These are phyloP conservation scores for Kickxella alabastrina DNA, from an alignment of 192 early-diverging fungal species.

Conservation along the genomic window DNA sequence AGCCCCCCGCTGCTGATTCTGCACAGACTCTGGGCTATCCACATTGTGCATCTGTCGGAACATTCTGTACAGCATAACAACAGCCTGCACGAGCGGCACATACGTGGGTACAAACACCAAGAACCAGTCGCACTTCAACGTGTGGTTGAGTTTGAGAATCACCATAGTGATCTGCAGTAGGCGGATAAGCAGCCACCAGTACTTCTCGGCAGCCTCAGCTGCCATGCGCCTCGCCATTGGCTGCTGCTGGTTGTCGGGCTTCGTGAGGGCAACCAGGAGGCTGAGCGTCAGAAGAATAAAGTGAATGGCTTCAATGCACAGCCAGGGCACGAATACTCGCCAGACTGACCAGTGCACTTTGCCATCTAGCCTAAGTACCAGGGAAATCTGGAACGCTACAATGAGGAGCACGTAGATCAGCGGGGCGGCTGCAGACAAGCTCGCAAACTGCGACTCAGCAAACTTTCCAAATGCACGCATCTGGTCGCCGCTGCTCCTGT, in stretches of 20 bases:
- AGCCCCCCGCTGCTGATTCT: slow-evolving; percentile 37
- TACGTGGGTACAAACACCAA: slow-evolving; percentile 69
- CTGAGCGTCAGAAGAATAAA: slow-evolving; percentile 49
- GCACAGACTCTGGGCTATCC: slow-evolving; percentile 28
- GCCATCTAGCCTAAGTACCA: slow-evolving; percentile 71
- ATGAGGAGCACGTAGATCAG: slow-evolving; percentile 56
- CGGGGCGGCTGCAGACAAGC: slow-evolving; percentile 25
- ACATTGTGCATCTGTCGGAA: slow-evolving; percentile 45
- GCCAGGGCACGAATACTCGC: slow-evolving; percentile 77
- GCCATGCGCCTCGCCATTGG: slow-evolving; percentile 15
- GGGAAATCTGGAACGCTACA: slow-evolving; percentile 70
- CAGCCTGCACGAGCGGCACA: slow-evolving; percentile 57
- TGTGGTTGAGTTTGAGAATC: slow-evolving; percentile 56
- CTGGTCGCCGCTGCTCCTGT: neutral
- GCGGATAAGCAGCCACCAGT: slow-evolving; percentile 66
- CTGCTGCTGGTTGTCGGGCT: neutral
- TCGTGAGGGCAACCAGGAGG: slow-evolving; percentile 8
- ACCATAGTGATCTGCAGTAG: slow-evolving; percentile 66
- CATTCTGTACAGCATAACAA: slow-evolving; percentile 47
- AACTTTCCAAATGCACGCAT: slow-evolving; percentile 11
- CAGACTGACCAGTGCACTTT: slow-evolving; percentile 58
- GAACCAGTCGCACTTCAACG: slow-evolving; percentile 58
- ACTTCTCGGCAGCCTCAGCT: slow-evolving; percentile 49
- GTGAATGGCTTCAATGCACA: slow-evolving; percentile 71
- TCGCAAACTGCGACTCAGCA: slow-evolving; percentile 11